phyloP scores from a whole-genome alignment of 768 basidiomycete genomes.

The Pleurotus tuber-regium region DNA sequence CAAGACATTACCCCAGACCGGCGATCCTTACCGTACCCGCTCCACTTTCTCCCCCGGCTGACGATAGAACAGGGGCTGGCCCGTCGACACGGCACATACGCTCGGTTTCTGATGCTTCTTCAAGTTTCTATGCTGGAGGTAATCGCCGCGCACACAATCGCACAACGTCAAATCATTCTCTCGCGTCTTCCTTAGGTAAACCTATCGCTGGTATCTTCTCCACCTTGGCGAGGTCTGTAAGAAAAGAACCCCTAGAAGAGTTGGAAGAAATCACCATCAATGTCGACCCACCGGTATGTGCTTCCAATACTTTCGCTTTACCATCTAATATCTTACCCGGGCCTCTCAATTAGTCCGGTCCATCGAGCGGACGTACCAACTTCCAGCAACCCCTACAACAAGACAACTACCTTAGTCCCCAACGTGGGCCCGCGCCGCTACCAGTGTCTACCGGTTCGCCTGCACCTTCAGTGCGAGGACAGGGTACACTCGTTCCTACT shows the following conservation, averaged over 20 bases:
- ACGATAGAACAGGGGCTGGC: not conserved
- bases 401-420: not conserved
- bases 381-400: constrained; percentile 5
- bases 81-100: not conserved
- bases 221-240: not conserved
- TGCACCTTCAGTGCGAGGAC: not conserved
- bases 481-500: not conserved
- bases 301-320: not conserved
- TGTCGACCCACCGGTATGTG: constrained; percentile 8
- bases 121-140: not conserved
- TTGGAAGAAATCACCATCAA: constrained; percentile 10
- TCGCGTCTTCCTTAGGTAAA: constrained; percentile 6
- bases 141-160: not conserved
- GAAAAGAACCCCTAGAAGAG: not conserved
- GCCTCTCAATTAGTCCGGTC: constrained; percentile 3
- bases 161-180: not conserved
- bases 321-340: not conserved
- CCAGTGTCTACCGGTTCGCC: not conserved
- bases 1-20: not conserved
- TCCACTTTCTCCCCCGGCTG: not conserved
- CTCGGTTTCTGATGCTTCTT: constrained; percentile 2
- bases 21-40: constrained; percentile 4
- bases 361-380: constrained; percentile 5
- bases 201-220: not conserved
- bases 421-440: not conserved